Conservation (phyloP, 768 basidiomycete species). For the Tremella yokohamensis region DNA sequence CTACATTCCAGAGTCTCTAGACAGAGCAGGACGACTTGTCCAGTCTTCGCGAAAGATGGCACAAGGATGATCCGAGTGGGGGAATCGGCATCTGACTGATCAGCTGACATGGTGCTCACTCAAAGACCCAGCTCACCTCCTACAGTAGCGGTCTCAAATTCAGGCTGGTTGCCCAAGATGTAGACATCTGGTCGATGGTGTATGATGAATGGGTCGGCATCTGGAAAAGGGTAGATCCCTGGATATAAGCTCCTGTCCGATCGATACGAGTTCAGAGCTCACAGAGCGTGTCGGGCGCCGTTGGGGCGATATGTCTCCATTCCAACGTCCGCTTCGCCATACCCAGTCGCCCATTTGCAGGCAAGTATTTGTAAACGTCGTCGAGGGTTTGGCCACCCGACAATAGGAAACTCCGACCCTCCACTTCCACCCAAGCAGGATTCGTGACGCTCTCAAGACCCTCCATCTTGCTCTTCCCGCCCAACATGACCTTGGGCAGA, state of each 20-base stretch:
- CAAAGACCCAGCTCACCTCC: conserved; percentile 43
- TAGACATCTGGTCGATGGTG: conserved; percentile 83
- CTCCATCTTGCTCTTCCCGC: conserved; percentile 54
- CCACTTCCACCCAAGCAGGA: conserved; percentile 75
- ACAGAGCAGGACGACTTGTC: conserved; percentile 74
- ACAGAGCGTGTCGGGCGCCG: conserved; percentile 93
- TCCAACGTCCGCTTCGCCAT: conserved; percentile 74
- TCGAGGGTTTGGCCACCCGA: conserved; percentile 90
- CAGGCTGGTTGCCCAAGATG: conserved; percentile 83
- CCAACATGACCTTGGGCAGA: conserved; percentile 87
- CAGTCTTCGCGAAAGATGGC: conserved; percentile 75
- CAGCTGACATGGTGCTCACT: background rate
- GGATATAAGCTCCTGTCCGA: background rate
- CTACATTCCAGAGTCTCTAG: conserved; percentile 63
- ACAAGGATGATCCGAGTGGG: conserved; percentile 67
- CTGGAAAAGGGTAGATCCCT: conserved; percentile 91
- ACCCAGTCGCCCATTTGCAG: conserved; percentile 62
- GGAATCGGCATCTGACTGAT: conserved; percentile 8
- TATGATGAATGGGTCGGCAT: conserved; percentile 83
- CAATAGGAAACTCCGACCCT: conserved; percentile 62
- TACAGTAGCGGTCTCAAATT: conserved; percentile 71
- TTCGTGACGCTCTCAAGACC: conserved; percentile 77
- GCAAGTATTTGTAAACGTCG: conserved; percentile 90
- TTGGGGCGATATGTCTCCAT: conserved; percentile 98
- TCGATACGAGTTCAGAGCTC: conserved; percentile 19